Conservation (phyloP, 164 flowering plant species). For the Tetrastigma voinierianum region DNA sequence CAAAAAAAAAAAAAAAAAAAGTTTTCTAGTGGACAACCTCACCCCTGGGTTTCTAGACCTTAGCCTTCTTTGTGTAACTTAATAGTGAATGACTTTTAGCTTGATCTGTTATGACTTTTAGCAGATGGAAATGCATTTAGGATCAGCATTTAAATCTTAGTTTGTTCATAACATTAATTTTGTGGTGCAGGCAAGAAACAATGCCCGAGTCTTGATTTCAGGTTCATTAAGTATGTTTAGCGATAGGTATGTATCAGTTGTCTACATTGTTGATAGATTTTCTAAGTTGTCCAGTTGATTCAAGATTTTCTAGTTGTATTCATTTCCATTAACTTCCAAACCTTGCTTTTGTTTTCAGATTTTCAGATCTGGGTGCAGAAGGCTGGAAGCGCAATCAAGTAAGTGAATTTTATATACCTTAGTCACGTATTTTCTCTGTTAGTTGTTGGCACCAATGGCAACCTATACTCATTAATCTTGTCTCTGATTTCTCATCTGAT, state of each 20-base stretch:
- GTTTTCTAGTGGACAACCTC: no score
- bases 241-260: conserved; percentile 51
- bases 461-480: neutral
- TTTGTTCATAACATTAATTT: neutral
- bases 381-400: conserved; percentile 73
- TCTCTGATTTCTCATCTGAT: neutral
- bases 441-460: neutral
- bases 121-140: no score
- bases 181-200: conserved; percentile 81
- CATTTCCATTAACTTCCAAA: neutral
- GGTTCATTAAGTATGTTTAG: conserved; percentile 87
- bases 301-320: neutral
- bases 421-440: neutral
- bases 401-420: conserved; percentile 22
- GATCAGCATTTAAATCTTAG: no score
- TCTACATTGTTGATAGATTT: conserved; percentile 5
- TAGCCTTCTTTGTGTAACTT: no score
- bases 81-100: no score
- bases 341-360: conserved; percentile 40
- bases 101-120: no score
- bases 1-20: no score
- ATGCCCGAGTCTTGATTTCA: conserved; percentile 83
- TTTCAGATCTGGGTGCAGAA: conserved; percentile 79
- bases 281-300: conserved; percentile 3
- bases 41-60: no score